Conservation (phyloP, 805 yeast genomes). For the Wickerhamomyces sydowiorum region DNA sequence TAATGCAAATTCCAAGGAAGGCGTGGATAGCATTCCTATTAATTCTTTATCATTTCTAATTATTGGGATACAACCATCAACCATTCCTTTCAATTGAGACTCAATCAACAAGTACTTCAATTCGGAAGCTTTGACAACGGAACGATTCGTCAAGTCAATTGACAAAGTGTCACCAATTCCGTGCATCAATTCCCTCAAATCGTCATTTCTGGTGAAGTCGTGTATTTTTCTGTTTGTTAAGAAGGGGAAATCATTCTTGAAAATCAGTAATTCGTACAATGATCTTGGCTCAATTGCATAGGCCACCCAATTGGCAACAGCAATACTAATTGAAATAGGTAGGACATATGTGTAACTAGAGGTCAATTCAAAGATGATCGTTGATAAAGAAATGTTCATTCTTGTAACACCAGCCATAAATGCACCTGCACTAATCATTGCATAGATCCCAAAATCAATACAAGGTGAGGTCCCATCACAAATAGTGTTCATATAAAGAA, state of each 20-base stretch:
- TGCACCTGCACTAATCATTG: constrained; percentile 51
- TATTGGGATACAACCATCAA: constrained; percentile 50
- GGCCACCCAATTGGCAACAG: constrained; percentile 55
- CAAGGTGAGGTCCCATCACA: constrained; percentile 22
- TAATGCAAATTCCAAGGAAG: constrained; percentile 46
- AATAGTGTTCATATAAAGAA: constrained; percentile 6
- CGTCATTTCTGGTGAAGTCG: constrained; percentile 24
- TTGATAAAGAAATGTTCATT: constrained; percentile 48
- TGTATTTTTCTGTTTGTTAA: constrained; percentile 36
- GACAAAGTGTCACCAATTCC: constrained; percentile 10
- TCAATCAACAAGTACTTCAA: constrained; percentile 30
- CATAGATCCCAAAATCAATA: constrained; percentile 44
- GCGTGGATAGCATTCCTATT: constrained; percentile 43
- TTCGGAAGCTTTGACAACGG: constrained; percentile 14
- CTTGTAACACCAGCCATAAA: constrained; percentile 54
- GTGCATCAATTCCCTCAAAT: constrained; percentile 35
- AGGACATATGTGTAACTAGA: constrained; percentile 51
- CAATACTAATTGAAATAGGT: constrained; percentile 50
- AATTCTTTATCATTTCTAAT: constrained; percentile 23
- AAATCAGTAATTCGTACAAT: constrained; percentile 42
- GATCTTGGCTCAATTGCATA: constrained; percentile 44
- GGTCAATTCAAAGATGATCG: constrained; percentile 48
- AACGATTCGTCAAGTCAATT: constrained; percentile 4
- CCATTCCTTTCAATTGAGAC: constrained; percentile 35
- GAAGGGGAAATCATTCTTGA: constrained; percentile 47